Evolutionary conservation across 768 basidiomycete species (phyloP), one percentile per base, ranked within the genome.

Genomic region (Naganishia onofrii): DNA sequence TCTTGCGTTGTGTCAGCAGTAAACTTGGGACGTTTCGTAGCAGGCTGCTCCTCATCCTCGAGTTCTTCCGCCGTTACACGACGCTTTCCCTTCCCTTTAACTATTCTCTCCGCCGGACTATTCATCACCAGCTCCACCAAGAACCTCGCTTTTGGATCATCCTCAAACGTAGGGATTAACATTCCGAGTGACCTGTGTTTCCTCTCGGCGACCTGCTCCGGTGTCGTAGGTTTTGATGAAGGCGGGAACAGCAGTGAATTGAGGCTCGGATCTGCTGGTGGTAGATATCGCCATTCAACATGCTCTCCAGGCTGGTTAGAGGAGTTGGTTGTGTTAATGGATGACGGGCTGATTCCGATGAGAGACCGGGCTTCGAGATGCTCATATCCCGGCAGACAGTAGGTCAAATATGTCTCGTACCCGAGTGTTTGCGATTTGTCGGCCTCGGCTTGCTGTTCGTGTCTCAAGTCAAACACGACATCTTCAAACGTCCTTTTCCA

Each of bases 61-160:
- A 19, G 23, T 1, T 51, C 46, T 3, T 55, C 58, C 0, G 12
- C 26, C 51, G 15, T n/a, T 2, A 42, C 36, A 10, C 56, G 34
- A 26, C 69, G 58, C 53, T 32, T 54, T 8, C 29, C n/a, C 51
- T 60, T 52, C 0, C 58, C 29, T 29, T 44, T 32, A 36, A 36
- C 28, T 42, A 55, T 17, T 29, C 23, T 63, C 32, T 63, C 64
- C 63, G 23, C 23, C 7, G 60, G 19, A 68, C 48, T 55, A 36
- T 54, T 52, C 38, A 48, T 70, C 54, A 89, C 91, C 65, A 97
- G 87, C 81, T 96, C 93, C 79, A 91, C 90, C 78, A 99, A 81
- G 79, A 97, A 97, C 21, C 96, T 87, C 68, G 90, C 87, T 81
- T 98, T 97, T 8, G 96, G 94, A 80, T 96, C 93, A 76, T 99